Conservation (phyloP, 495 filamentous ascomycete genomes). For the Aspergillus cristatus region DNA sequence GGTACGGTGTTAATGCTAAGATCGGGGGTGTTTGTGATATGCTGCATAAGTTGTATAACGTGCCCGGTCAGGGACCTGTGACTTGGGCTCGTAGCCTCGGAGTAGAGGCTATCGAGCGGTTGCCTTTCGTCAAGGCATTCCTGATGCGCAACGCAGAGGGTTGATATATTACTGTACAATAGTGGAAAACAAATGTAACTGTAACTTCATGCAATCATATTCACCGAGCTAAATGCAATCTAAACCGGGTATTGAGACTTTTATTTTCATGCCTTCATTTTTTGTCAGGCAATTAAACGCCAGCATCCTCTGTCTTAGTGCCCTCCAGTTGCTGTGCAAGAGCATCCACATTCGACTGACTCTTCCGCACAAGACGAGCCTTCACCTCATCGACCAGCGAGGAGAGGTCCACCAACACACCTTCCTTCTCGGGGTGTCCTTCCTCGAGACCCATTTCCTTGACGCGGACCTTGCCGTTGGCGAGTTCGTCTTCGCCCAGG, state of each 20-base stretch:
- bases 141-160: constrained; percentile 89
- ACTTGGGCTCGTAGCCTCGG: constrained; percentile 71
- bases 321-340: constrained; percentile 19
- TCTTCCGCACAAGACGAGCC: constrained; percentile 19
- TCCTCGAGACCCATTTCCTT: constrained; percentile 77
- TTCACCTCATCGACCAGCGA: constrained; percentile 56
- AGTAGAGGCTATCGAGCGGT: constrained; percentile 63
- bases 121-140: constrained; percentile 71
- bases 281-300: constrained; percentile 4
- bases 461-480: constrained; percentile 64
- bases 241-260: constrained; percentile 8
- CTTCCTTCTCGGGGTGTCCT: constrained; percentile 80
- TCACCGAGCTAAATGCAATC: neutral
- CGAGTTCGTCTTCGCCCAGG: constrained; percentile 71
- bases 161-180: neutral
- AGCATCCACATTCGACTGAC: constrained; percentile 6
- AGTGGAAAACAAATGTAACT: constrained; percentile 38
- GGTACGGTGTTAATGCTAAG: constrained; percentile 75
- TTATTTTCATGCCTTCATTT: neutral
- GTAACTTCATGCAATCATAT: too few relatives aligned
- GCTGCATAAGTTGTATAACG: constrained; percentile 83
- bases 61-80: constrained; percentile 58
- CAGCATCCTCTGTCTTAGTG: constrained; percentile 10
- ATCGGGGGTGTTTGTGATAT: constrained; percentile 87
- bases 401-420: constrained; percentile 55